A percentile compares a stretch with the other conserved stretches of the same genome.
Evolutionary conservation across 768 basidiomycete genomes (phyloP).

Genomic region (Kwoniella pini): DNA sequence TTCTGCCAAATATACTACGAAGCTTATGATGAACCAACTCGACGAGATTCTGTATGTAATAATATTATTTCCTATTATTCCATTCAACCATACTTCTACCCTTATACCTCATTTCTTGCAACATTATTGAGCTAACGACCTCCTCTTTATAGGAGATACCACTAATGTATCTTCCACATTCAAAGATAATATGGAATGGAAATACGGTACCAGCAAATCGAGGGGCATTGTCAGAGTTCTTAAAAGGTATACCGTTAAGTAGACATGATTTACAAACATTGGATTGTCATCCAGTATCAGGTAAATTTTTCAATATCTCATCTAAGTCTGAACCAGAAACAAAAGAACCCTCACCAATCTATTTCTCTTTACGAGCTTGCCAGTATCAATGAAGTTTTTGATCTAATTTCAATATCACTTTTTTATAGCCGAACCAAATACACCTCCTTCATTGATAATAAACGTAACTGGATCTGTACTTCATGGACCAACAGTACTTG

Average conservation of each 20-base stretch:
- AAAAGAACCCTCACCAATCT: background rate
- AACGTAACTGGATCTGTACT: conserved; percentile 48
- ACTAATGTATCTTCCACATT: conserved; percentile 35
- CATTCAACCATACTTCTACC: no score
- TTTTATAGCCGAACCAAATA: conserved; percentile 23
- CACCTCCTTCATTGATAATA: conserved; percentile 41
- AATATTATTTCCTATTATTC: no score
- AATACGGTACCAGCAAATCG: conserved; percentile 28
- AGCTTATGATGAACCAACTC: conserved; percentile 46
- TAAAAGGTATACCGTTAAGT: conserved; percentile 37
- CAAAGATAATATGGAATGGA: conserved; percentile 49
- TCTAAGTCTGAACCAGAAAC: background rate
- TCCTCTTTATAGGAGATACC: conserved; percentile 34
- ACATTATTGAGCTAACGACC: background rate
- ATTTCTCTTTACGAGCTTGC: no score
- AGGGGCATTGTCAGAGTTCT: conserved; percentile 28
- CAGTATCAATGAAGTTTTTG: no score
- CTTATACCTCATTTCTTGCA: no score
- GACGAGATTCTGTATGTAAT: conserved; percentile 34
- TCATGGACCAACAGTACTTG: conserved; percentile 39
- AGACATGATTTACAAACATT: conserved; percentile 48
- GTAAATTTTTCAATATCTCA: conserved; percentile 20
- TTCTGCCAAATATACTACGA: conserved; percentile 52
- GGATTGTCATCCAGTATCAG: conserved; percentile 46
- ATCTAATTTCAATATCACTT: no score